A percentile compares a stretch with the other conserved stretches of the same genome.
These are phyloP conservation scores for Sphagnum contortum DNA, from an alignment of 225 moss, liverwort and hornwort species.

Conservation along the genomic window DNA sequence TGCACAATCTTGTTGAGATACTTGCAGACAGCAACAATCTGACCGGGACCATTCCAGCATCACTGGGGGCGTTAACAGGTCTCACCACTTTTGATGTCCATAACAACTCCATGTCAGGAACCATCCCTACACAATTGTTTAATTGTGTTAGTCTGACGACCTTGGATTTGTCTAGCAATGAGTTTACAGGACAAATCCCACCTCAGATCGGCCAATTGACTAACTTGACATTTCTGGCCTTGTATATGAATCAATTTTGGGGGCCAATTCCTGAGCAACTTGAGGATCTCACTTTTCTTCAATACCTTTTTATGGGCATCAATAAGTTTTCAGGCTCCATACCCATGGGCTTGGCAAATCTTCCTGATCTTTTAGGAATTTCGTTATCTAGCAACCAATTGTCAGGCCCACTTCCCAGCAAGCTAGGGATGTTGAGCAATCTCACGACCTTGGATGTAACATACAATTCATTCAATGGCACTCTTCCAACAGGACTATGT, in stretches of 20 bases:
- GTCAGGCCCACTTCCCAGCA: no score
- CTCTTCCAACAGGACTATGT: constrained; percentile 25
- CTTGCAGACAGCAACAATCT: neutral
- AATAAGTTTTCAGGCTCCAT: no score
- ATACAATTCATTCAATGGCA: constrained; percentile 23
- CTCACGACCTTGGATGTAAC: neutral
- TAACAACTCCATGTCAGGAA: constrained; percentile 11
- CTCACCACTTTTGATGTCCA: constrained; percentile 29
- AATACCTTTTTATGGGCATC: no score
- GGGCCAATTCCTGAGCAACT: constrained; percentile 10
- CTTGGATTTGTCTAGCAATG: constrained; percentile 8
- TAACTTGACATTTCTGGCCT: neutral
- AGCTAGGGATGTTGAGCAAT: neutral
- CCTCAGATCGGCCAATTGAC: constrained; percentile 3
- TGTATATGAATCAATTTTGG: constrained; percentile 8
- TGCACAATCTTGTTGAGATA: no score
- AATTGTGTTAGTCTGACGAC: neutral
- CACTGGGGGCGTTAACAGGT: neutral
- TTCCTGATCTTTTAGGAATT: neutral
- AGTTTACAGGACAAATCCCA: constrained; percentile 9
- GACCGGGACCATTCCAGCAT: neutral
- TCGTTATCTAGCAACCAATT: constrained; percentile 4
- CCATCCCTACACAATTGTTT: constrained; percentile 4
- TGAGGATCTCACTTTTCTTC: no score
- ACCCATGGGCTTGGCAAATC: no score